Evolutionary conservation across 176 grass and related monocot species (phyloP), one percentile per base, ranked within the genome.

Genomic region (Aegilops bicornis): DNA sequence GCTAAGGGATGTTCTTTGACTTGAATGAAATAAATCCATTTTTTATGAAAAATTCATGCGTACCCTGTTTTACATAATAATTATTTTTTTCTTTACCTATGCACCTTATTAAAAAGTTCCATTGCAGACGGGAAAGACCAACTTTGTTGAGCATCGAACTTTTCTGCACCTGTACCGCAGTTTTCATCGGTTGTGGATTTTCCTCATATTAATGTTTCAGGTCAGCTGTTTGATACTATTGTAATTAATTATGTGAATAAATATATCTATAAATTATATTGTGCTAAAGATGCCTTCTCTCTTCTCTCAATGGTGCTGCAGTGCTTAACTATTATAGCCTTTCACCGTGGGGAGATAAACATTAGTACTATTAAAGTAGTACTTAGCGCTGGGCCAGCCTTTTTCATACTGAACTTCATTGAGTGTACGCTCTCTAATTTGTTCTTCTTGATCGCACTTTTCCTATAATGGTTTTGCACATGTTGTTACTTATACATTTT

Each of bases 151-250:
- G 87, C 96, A 98, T 88, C 96, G 96, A 20, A 98, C 93, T 29
- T 98, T 92, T 91, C 86, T 98, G 76, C 96, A 98, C 36, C 54
- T 98, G 72, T 98, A 96, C 85, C 84, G 90, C 17, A 98, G 96
- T 91, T 98, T 98, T 82, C 96, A 98, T 79, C 96, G 96, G 19
- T 84, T 98, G n/a, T 98, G 96, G 96, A 92, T 98, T 96, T 98
- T 98, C 81, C 86, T 98, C 77, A 29, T 98, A 54, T 84, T 98
- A 85, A 98, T 98, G 96, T 98, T 96, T 82, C 96, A 95, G 92
- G 96, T 95, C 79, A 72, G 84, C 88, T 48, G 13, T 47, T 50
- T 82, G 68, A 73, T 24, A 67, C 58, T 81, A 14, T 64, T 72
- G 37, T 77, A 19, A 25, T 14, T 14, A 11, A 43, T 32, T 35